Evolutionary conservation across 495 filamentous ascomycete species (phyloP).

Genomic region (Diplogelasinospora grovesii): DNA sequence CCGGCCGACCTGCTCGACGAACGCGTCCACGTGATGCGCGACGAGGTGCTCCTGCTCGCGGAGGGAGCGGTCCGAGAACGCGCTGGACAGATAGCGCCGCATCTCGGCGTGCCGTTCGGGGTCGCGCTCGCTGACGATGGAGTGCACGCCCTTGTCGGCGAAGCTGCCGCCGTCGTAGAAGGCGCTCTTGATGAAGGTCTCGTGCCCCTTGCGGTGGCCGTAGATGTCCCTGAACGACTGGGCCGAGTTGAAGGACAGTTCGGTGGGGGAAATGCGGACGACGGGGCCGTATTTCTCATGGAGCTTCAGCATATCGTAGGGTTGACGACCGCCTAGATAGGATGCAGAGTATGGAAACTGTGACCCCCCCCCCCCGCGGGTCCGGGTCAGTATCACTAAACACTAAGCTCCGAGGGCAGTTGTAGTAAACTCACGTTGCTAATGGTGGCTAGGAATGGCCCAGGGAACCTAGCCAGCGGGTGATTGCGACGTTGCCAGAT

Average conservation of each 20-base stretch:
- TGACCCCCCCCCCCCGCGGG: no score
- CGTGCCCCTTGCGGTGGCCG: slow-evolving; percentile 25
- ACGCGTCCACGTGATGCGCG: neutral
- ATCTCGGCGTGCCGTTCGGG: slow-evolving; percentile 28
- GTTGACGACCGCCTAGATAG: slow-evolving; percentile 8
- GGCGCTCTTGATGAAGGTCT: slow-evolving; percentile 28
- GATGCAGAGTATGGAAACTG: neutral
- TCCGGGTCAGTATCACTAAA: no score
- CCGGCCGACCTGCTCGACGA: no score
- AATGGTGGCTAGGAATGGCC: no score
- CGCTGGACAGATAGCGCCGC: slow-evolving; percentile 39
- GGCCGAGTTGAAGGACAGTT: slow-evolving; percentile 46
- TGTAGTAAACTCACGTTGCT: no score
- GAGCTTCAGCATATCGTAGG: slow-evolving; percentile 15
- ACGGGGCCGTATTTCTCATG: slow-evolving; percentile 24
- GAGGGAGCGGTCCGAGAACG: slow-evolving; percentile 39
- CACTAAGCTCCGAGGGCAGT: no score
- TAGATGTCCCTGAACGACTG: slow-evolving; percentile 55
- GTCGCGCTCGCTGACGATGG: slow-evolving; percentile 18
- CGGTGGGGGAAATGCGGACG: slow-evolving; percentile 29
- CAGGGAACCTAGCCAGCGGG: no score
- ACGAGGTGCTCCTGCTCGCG: slow-evolving; percentile 24
- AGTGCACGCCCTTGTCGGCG: neutral
- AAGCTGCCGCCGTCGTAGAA: slow-evolving; percentile 12
- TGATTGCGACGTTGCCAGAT: no score